These are phyloP conservation scores for Cercospora canescens DNA, from an alignment of 2,329 filamentous ascomycete species.

Conservation along the genomic window DNA sequence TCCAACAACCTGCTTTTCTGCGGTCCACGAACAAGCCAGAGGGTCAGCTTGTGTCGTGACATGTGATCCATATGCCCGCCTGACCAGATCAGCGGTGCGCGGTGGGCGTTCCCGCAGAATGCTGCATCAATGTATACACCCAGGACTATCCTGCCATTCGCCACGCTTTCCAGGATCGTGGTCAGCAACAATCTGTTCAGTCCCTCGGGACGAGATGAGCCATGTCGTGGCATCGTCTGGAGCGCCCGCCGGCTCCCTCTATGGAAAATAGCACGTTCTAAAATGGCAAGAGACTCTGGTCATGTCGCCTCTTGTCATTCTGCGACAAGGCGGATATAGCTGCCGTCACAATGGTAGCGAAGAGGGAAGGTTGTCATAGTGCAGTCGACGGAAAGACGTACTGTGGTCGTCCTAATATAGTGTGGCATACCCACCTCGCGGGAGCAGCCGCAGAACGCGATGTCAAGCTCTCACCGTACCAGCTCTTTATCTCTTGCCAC, in stretches of 20 bases:
- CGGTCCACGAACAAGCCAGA: conserved; percentile 8
- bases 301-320: neutral
- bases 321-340: neutral
- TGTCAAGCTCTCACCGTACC: neutral
- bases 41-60: conserved; percentile 3
- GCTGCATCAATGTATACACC: neutral
- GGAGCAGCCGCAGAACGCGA: neutral
- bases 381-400: neutral
- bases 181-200: neutral
- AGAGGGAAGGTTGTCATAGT: neutral
- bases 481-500: too few species aligned
- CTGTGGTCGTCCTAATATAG: too few species aligned
- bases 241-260: neutral
- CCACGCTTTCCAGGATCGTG: neutral
- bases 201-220: neutral
- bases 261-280: neutral
- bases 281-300: neutral
- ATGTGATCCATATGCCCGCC: conserved; percentile 8
- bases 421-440: neutral
- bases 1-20: conserved; percentile 1
- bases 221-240: neutral
- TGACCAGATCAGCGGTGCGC: conserved; percentile 6
- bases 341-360: neutral
- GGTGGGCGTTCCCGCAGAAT: neutral
- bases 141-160: neutral